Evolutionary conservation across 129 eudicot species (phyloP), one percentile per base, ranked within the genome.

Genomic region (Rutidosis leptorrhynchoides): DNA sequence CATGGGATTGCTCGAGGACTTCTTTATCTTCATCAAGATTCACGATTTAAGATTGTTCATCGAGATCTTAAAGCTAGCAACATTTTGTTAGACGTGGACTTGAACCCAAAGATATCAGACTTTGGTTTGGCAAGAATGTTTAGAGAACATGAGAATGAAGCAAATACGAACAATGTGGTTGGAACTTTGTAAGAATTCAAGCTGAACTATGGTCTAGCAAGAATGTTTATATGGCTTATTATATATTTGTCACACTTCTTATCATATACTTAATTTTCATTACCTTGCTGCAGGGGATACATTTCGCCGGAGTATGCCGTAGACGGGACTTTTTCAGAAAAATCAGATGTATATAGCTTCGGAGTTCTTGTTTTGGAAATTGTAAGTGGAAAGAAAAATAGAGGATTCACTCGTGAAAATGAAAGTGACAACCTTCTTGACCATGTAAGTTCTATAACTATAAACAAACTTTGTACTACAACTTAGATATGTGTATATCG

Each of bases 91-190:
- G 62, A 67, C 22, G 26, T 15, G 10, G 59, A 68, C 9, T 32
- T 68, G 73, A 68, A 68, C 29, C 73, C 73, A 33, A 68, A 68
- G 27, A 81, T 81, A 48, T 81, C 86, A n/a, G 82, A 81, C 71
- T 76, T 81, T 68, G 82, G 85, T 30, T 20, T 76, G 45, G 85
- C 81, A 7, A 72, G 79, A 71, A 69, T 37, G 62, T 69, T 81
- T 58, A 68, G 72, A 52, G 82, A 71, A 26, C 55, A 69, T 58
- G 67, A 73, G 62, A 64, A 24, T 0, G 78, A 71, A 78, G 59
- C 70, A 12, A 65, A 65, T n/a, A 65, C 59, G 8, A 46, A 65
- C 28, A 53, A 49, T 0, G 54, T 82, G 1, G 75, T 74, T 14
- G 86, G 86, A n/a, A 82, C 83, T 48, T 72, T 69, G 80, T 81